Conservation (phyloP, 331 rosid species). For the Malus hybrid region DNA sequence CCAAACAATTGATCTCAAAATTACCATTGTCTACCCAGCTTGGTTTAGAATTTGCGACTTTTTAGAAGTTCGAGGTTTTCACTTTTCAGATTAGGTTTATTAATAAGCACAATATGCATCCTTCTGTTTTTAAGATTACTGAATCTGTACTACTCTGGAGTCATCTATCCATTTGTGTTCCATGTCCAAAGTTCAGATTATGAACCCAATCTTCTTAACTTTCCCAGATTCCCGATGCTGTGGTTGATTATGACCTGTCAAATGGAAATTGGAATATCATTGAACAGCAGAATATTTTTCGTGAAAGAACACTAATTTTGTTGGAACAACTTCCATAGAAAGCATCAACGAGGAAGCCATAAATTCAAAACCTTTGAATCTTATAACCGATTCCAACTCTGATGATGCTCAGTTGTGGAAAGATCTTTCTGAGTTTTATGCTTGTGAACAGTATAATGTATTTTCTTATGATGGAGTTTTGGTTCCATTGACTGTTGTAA, state of each 20-base stretch:
- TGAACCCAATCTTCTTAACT: constrained; percentile 2
- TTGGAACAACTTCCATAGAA: constrained; percentile 55
- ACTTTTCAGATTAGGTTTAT: not conserved
- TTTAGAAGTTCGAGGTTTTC: not conserved
- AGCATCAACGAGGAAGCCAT: constrained; percentile 29
- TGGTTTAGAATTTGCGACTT: not conserved
- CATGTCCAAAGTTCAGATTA: not conserved
- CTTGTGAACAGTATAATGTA: constrained; percentile 63
- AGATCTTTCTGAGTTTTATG: constrained; percentile 76
- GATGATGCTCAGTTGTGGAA: constrained; percentile 70
- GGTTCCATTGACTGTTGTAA: constrained; percentile 73
- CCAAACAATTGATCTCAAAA: not conserved
- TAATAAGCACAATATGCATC: not conserved
- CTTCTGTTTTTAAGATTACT: not conserved
- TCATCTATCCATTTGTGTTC: not conserved
- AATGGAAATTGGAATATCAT: constrained; percentile 78
- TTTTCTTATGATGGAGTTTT: constrained; percentile 61
- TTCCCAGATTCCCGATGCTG: constrained; percentile 94
- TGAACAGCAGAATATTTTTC: constrained; percentile 88
- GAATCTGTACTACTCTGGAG: not conserved
- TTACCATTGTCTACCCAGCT: not conserved
- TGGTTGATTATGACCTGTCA: constrained; percentile 84
- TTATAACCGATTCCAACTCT: constrained; percentile 23
- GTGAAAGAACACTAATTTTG: constrained; percentile 68
- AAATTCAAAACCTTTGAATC: constrained; percentile 22